Evolutionary conservation across 2,329 filamentous ascomycete species (phyloP).

Genomic region (Basipetospora chlamydospora): DNA sequence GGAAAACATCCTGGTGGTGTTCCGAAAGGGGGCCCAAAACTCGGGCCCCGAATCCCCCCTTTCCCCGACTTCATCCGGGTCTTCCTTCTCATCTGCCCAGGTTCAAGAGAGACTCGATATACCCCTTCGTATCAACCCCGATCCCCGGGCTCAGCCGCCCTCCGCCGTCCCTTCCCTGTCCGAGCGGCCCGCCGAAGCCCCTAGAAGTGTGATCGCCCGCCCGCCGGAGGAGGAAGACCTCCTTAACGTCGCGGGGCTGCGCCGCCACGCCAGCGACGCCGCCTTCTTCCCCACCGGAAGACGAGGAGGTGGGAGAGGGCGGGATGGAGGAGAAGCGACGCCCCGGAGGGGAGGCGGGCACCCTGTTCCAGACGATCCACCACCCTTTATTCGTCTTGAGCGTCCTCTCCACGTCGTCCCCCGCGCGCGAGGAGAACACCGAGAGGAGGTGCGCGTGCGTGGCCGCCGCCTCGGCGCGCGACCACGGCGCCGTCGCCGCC

Average conservation of each 20-base stretch:
- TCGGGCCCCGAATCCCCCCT: too few relatives aligned
- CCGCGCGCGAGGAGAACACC: conserved; percentile 25
- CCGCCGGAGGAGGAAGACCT: conserved; percentile 46
- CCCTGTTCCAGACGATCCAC: conserved; percentile 55
- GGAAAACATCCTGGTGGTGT: too few relatives aligned
- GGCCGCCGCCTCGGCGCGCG: conserved; percentile 46
- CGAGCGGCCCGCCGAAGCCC: conserved; percentile 18
- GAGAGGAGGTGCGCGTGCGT: conserved; percentile 51
- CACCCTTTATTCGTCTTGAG: conserved; percentile 53
- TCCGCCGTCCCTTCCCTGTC: conserved; percentile 22
- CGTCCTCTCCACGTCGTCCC: conserved; percentile 39
- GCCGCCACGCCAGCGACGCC: background rate
- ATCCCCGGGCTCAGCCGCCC: conserved; percentile 55
- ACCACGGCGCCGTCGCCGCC: conserved; percentile 29
- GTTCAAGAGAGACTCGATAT: conserved; percentile 53
- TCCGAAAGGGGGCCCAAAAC: too few relatives aligned
- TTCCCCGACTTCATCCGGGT: background rate
- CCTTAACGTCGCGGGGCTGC: conserved; percentile 25
- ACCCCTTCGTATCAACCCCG: conserved; percentile 60
- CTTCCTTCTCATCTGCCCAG: conserved; percentile 1
- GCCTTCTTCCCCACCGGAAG: background rate
- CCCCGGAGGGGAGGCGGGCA: conserved; percentile 19
- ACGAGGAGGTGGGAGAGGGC: background rate
- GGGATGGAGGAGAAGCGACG: background rate
- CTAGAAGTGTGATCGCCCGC: conserved; percentile 40